A percentile compares a stretch with the other conserved stretches of the same genome.
Evolutionary conservation across 2,329 filamentous ascomycete species (phyloP).

Genomic region (Neopestalotiopsis sp.): DNA sequence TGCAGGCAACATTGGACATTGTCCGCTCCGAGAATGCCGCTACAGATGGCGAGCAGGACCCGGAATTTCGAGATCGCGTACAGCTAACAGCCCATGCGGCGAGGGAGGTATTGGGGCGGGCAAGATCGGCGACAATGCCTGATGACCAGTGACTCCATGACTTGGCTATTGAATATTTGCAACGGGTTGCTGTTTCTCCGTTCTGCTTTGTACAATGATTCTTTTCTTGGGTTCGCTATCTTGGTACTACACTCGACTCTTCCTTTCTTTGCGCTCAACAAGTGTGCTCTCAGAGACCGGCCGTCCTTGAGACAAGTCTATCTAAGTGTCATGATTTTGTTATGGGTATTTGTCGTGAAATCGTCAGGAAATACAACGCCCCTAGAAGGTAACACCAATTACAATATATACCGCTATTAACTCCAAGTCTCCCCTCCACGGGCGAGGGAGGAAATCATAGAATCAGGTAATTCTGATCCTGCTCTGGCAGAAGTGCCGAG

Average conservation of each 20-base stretch:
- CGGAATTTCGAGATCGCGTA: conserved; percentile 6
- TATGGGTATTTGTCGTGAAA: conserved; percentile 12
- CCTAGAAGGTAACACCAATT: not conserved
- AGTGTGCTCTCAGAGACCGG: not conserved
- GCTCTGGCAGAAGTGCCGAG: too few species aligned
- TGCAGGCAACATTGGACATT: not conserved
- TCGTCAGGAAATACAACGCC: not conserved
- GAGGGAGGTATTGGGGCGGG: not conserved
- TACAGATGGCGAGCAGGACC: conserved; percentile 6
- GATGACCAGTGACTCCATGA: too few species aligned
- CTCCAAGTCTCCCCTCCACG: too few species aligned
- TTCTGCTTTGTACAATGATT: not conserved
- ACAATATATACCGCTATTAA: not conserved
- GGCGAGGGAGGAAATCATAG: too few species aligned
- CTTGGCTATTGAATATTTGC: too few species aligned
- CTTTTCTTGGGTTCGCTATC: not conserved
- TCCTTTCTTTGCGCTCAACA: not conserved
- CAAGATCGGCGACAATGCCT: too few species aligned
- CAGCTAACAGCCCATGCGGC: not conserved
- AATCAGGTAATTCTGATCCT: too few species aligned
- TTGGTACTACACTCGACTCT: not conserved
- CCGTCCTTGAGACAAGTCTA: not conserved
- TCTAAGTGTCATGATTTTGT: not conserved
- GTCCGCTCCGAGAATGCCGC: conserved; percentile 4
- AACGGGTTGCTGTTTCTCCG: too few species aligned